phyloP scores from a whole-genome alignment of 2,329 filamentous ascomycete species.

The Apiospora koreana region DNA sequence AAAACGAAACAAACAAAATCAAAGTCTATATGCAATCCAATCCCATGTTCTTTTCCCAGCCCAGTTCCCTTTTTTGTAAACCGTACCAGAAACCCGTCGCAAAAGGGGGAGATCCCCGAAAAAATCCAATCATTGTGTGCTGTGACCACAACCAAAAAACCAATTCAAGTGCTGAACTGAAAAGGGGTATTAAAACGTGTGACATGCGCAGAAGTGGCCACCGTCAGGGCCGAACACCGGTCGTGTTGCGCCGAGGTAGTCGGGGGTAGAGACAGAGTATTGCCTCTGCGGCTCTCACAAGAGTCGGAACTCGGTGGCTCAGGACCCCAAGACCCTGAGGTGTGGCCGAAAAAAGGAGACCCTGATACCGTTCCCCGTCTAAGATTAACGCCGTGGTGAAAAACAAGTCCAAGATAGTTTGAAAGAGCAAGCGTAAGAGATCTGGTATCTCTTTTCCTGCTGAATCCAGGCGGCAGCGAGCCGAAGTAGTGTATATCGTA shows the following conservation, averaged over 20 bases:
- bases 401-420: conserved; percentile 14
- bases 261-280: neutral
- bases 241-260: neutral
- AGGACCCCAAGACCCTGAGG: neutral
- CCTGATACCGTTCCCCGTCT: conserved; percentile 8
- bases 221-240: neutral
- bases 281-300: neutral
- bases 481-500: conserved; percentile 19
- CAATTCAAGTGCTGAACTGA: conserved; percentile 9
- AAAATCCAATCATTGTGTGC: conserved; percentile 11
- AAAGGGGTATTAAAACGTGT: conserved; percentile 14
- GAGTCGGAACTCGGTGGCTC: neutral
- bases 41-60: conserved; percentile 28
- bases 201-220: neutral
- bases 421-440: conserved; percentile 16
- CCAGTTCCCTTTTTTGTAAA: conserved; percentile 31
- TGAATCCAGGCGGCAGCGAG: conserved; percentile 25
- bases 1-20: conserved; percentile 27
- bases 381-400: conserved; percentile 12
- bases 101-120: conserved; percentile 10
- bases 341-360: neutral
- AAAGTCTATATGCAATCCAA: conserved; percentile 36
- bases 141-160: conserved; percentile 15
- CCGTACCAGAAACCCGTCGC: conserved; percentile 24
- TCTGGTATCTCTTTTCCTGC: conserved; percentile 21